These are phyloP conservation scores for Tubosaeta sp. DNA, from an alignment of 768 basidiomycete genomes.

Conservation along the genomic window DNA sequence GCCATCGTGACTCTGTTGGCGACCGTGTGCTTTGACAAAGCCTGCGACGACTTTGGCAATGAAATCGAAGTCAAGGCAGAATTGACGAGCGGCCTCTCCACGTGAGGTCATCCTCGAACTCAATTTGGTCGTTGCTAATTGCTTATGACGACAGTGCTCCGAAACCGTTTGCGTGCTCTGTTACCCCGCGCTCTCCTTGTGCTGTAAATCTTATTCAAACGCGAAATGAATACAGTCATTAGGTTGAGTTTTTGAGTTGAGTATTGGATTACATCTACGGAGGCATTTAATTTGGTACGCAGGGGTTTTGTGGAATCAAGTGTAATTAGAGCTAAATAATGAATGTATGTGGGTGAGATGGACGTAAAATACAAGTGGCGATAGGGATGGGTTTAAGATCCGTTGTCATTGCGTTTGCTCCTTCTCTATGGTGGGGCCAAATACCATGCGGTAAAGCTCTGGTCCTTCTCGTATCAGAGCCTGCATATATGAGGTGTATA, in stretches of 20 bases:
- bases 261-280: neutral
- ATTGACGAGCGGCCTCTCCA: constrained; percentile 21
- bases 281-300: neutral
- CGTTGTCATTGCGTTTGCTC: neutral
- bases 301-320: neutral
- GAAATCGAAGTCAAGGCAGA: constrained; percentile 24
- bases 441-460: constrained; percentile 60
- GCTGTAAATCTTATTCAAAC: constrained; percentile 15
- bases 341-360: neutral
- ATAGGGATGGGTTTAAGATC: too few species aligned
- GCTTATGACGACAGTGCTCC: constrained; percentile 14
- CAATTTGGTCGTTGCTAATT: neutral
- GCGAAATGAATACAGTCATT: neutral
- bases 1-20: constrained; percentile 30
- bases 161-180: constrained; percentile 23
- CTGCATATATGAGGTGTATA: constrained; percentile 31
- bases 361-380: constrained; percentile 1
- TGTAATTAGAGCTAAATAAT: constrained; percentile 4
- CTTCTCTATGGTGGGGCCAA: constrained; percentile 18
- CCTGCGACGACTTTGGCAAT: constrained; percentile 26
- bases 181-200: constrained; percentile 13
- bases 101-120: constrained; percentile 8
- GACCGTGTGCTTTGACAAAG: constrained; percentile 24
- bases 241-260: neutral
- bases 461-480: constrained; percentile 76